Base-by-base conservation (phyloP, 2,329 filamentous ascomycete species). In the Dendrostoma leiphaemia region DNA sequence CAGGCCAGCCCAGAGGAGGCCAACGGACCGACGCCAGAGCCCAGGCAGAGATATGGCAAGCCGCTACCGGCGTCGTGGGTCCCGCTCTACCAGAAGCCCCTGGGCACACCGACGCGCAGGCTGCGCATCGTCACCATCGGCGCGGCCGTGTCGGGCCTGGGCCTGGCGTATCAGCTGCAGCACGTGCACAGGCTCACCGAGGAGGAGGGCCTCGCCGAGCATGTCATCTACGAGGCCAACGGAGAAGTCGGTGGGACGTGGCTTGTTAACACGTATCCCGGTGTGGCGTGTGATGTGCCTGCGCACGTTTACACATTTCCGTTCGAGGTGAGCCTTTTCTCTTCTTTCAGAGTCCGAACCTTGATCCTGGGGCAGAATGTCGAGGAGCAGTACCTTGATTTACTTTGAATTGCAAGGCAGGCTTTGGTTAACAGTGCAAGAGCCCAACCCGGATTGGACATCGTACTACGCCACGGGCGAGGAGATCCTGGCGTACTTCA, bases 271-370 rank as follows among this genome's bases (percentile, higher is more conserved):
- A 64, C 72, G 6, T 87, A 86, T 56, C 83, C 83, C 0, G 84
- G 83, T 1, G 81, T 85, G 1, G 71, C 83, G 40, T 88, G 85
- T 58, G 84, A 88, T 62, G 78, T 88, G 10, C 83, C 85, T 0
- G 78, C 84, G 1, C 82, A 86, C 63, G 82, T 84, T 17, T 89
- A 89, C 58, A 84, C 88, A 61, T 80, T 79, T 9, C 82, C 81
- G 0, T 89, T 87, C 19, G 51, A 54, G 38, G 51, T 44, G 17
- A 15, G 51, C 45, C 2, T 35, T 0, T 28, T 23, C 9, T 37
- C 8, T 15, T 6, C 17, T 38, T 8, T 38, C 7, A n/a, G 6
- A 12, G n/a, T n/a, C n/a, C n/a, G n/a, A n/a, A n/a, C n/a, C n/a
- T n/a, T n/a, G n/a, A n/a, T n/a, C n/a, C n/a, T n/a, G n/a, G n/a